These are phyloP conservation scores for Myriangium duriaei DNA, from an alignment of 2,329 filamentous ascomycete species.

Conservation along the genomic window DNA sequence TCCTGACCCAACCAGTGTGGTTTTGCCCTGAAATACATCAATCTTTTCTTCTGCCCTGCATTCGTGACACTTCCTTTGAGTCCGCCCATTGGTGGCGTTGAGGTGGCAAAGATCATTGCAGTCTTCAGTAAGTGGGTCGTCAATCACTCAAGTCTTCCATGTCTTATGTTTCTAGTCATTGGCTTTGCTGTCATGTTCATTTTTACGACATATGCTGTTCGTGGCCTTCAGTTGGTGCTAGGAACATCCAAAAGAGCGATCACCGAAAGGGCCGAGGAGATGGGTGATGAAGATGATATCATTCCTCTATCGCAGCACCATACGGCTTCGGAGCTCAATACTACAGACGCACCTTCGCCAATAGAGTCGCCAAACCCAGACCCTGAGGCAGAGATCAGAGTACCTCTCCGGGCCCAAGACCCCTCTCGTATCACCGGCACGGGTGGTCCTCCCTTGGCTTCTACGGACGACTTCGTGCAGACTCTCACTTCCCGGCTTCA, in stretches of 20 bases:
- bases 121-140: conserved; percentile 39
- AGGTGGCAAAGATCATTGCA: conserved; percentile 47
- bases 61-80: conserved; percentile 49
- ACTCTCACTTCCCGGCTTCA: conserved; percentile 14
- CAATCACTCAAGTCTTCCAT: not conserved
- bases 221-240: conserved; percentile 39
- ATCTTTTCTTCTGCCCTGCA: conserved; percentile 46
- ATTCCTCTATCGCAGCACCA: conserved; percentile 33
- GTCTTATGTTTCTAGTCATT: conserved; percentile 29
- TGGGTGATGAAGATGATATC: conserved; percentile 32
- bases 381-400: conserved; percentile 10
- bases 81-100: conserved; percentile 39
- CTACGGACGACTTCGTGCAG: not conserved
- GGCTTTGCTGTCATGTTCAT: conserved; percentile 43
- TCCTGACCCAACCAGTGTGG: conserved; percentile 32
- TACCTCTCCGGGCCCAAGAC: conserved; percentile 16
- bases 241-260: conserved; percentile 42
- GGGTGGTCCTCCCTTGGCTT: conserved; percentile 15
- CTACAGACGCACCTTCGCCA: conserved; percentile 1
- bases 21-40: conserved; percentile 48
- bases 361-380: conserved; percentile 5
- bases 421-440: conserved; percentile 15
- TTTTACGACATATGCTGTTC: conserved; percentile 42
- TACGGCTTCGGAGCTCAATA: conserved; percentile 5
- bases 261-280: conserved; percentile 41